These are phyloP conservation scores for Tilletiopsis washingtonensis DNA, from an alignment of 1,284 basidiomycete species.

Conservation along the genomic window DNA sequence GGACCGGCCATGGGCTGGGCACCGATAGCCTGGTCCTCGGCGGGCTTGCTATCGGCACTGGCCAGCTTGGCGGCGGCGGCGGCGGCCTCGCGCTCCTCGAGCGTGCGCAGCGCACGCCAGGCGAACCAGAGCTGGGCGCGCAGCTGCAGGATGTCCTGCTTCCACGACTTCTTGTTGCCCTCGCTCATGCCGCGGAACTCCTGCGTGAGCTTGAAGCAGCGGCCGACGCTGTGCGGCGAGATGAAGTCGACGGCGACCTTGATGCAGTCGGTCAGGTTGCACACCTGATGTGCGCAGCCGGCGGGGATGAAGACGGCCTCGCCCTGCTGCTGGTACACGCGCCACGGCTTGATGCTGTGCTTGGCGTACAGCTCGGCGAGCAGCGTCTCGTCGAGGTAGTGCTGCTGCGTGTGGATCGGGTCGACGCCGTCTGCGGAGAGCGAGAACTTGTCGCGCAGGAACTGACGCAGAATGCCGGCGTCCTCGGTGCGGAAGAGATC, in stretches of 20 bases:
- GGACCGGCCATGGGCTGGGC: too few relatives aligned
- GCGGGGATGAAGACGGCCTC: constrained; percentile 93
- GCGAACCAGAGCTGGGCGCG: constrained; percentile 82
- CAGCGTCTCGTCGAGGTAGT: constrained; percentile 68
- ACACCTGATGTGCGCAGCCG: constrained; percentile 86
- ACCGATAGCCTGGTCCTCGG: too few relatives aligned
- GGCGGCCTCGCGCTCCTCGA: too few relatives aligned
- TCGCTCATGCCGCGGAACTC: constrained; percentile 71
- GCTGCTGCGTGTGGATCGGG: constrained; percentile 82
- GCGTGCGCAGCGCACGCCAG: too few relatives aligned
- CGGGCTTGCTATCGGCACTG: too few relatives aligned
- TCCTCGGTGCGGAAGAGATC: constrained; percentile 80
- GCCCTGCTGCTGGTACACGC: constrained; percentile 82
- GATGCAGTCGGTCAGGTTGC: constrained; percentile 81
- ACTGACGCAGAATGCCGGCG: constrained; percentile 66
- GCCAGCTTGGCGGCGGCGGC: too few relatives aligned
- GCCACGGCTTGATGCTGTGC: constrained; percentile 66
- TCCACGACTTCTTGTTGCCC: constrained; percentile 64
- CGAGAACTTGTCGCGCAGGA: constrained; percentile 54
- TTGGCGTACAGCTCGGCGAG: constrained; percentile 62
- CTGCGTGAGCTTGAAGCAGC: constrained; percentile 71
- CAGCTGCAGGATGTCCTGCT: constrained; percentile 85
- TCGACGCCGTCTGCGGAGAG: constrained; percentile 52
- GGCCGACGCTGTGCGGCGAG: constrained; percentile 76
- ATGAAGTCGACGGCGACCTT: constrained; percentile 97